Evolutionary conservation across 352 stramenopile genomes (phyloP).

Genomic region (Albugo candida): DNA sequence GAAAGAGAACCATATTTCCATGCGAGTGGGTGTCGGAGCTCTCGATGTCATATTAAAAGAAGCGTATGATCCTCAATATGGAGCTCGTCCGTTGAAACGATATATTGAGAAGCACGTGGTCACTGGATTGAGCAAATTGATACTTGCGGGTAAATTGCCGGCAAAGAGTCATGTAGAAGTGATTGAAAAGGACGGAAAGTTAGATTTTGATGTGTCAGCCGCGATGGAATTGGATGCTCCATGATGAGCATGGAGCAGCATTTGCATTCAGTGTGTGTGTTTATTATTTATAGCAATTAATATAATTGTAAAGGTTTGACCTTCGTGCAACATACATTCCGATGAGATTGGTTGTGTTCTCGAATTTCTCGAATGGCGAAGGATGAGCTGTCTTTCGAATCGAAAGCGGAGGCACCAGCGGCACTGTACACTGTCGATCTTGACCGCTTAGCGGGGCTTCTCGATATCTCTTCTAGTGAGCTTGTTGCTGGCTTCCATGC

Average conservation of each 20-base stretch:
- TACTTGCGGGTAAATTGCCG: constrained; percentile 28
- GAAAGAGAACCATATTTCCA: constrained; percentile 43
- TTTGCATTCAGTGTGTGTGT: no score
- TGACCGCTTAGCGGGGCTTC: constrained; percentile 9
- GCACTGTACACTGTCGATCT: constrained; percentile 15
- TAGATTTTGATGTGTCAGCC: constrained; percentile 27
- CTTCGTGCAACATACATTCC: no score
- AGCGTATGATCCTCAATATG: constrained; percentile 88
- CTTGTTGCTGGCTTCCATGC: constrained; percentile 26
- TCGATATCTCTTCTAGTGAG: constrained; percentile 12
- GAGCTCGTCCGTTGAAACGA: constrained; percentile 88
- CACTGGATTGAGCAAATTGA: constrained; percentile 67
- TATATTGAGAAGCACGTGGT: constrained; percentile 91
- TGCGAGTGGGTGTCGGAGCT: constrained; percentile 58
- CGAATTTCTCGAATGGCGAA: no score
- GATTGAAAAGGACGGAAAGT: constrained; percentile 17
- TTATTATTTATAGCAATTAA: no score
- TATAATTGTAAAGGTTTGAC: no score
- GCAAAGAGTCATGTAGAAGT: constrained; percentile 53
- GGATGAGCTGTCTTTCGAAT: no score
- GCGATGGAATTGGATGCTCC: constrained; percentile 11
- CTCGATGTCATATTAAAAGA: constrained; percentile 82
- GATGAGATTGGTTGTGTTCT: no score
- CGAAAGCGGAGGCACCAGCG: constrained; percentile 10
- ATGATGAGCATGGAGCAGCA: no score